These are phyloP conservation scores for Cicer judaicum DNA, from an alignment of 306 rosid species.

Conservation along the genomic window DNA sequence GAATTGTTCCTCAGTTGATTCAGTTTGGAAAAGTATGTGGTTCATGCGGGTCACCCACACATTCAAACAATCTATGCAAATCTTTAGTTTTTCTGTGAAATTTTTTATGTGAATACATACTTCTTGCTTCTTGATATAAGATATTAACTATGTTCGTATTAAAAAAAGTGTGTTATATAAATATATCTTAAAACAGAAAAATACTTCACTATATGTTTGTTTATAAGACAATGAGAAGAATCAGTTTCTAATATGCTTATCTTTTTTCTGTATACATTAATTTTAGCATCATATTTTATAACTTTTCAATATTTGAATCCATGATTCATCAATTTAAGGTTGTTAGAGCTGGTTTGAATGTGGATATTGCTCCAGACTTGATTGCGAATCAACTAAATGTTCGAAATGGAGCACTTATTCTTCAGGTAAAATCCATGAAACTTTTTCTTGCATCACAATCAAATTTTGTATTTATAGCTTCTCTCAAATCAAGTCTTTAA, in stretches of 20 bases:
- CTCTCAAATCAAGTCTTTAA: constrained; percentile 28
- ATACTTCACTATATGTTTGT: too few species aligned
- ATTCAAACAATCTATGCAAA: neutral
- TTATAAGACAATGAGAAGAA: too few species aligned
- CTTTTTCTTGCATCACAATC: constrained; percentile 14
- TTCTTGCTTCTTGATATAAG: neutral
- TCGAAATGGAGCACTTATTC: constrained; percentile 89
- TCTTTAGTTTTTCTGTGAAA: neutral
- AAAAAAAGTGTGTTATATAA: too few species aligned
- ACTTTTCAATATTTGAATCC: constrained; percentile 24
- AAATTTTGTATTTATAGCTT: constrained; percentile 11
- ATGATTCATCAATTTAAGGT: constrained; percentile 58
- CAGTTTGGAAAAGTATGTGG: constrained; percentile 75
- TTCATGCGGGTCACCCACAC: neutral
- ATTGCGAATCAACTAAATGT: constrained; percentile 87
- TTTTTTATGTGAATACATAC: neutral
- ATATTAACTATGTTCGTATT: neutral
- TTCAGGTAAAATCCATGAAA: constrained; percentile 57
- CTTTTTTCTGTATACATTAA: neutral
- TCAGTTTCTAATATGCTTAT: too few species aligned
- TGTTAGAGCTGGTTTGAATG: constrained; percentile 80
- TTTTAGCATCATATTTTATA: neutral
- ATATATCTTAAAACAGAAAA: too few species aligned
- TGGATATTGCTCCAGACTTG: constrained; percentile 87
- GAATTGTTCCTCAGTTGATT: constrained; percentile 88